Evolutionary conservation across 495 filamentous ascomycete species (phyloP).

Genomic region (Aspergillus ellipticus): DNA sequence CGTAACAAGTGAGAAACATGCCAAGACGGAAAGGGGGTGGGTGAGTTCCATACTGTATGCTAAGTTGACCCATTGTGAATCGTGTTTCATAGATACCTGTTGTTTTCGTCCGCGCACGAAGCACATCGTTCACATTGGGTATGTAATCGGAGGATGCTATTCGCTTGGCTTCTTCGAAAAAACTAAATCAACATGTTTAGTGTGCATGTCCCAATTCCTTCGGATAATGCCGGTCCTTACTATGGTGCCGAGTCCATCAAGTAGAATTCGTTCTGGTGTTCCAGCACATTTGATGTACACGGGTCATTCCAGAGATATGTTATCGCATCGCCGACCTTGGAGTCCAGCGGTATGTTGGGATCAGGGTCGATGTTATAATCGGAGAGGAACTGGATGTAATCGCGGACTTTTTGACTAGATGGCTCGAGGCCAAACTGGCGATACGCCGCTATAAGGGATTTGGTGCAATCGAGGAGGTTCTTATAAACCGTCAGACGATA

Average conservation of each 20-base stretch:
- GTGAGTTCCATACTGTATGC: constrained; percentile 78
- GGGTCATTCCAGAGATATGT: constrained; percentile 87
- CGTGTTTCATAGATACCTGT: constrained; percentile 98
- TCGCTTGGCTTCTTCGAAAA: constrained; percentile 87
- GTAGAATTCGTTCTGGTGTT: constrained; percentile 96
- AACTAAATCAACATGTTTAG: constrained; percentile 53
- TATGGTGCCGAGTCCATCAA: constrained; percentile 99
- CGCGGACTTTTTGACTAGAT: constrained; percentile 62
- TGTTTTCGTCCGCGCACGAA: constrained; percentile 96
- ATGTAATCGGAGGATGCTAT: constrained; percentile 85
- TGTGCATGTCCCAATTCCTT: background rate
- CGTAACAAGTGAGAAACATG: constrained; percentile 15
- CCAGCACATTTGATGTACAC: constrained; percentile 77
- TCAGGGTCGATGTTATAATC: constrained; percentile 89
- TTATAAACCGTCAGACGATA: constrained; percentile 97
- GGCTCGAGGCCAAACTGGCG: constrained; percentile 82
- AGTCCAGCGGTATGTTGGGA: constrained; percentile 74
- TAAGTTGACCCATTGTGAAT: constrained; percentile 96
- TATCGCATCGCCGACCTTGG: constrained; percentile 75
- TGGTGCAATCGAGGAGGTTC: constrained; percentile 94
- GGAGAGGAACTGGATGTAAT: constrained; percentile 72
- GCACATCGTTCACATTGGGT: constrained; percentile 86
- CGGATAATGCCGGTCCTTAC: constrained; percentile 51
- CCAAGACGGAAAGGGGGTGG: background rate
- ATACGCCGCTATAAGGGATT: constrained; percentile 84